phyloP scores from a whole-genome alignment of 768 basidiomycete genomes.

The Trametes coccinea region DNA sequence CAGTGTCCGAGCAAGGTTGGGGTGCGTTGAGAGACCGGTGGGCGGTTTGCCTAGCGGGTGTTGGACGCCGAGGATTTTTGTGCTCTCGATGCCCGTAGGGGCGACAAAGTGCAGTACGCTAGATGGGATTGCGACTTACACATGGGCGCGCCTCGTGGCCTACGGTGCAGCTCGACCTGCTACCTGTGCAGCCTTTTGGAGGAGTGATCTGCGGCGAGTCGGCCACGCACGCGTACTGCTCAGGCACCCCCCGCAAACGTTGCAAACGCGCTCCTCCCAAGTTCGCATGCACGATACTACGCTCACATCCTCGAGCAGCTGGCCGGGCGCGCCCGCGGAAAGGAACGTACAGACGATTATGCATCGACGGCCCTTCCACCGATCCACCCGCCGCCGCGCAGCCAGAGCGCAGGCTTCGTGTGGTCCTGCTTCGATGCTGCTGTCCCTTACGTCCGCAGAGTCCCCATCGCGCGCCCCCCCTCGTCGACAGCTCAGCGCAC shows the following conservation, averaged over 20 bases:
- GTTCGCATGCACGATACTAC: not conserved
- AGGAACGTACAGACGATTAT: too few relatives aligned
- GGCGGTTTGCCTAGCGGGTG: not conserved
- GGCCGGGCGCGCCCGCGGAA: too few relatives aligned
- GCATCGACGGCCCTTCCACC: not conserved
- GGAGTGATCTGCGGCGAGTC: too few relatives aligned
- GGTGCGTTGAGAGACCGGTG: not conserved
- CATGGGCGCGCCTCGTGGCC: not conserved
- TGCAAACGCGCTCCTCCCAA: not conserved
- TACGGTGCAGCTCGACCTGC: too few relatives aligned
- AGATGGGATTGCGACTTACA: not conserved
- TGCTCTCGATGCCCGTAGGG: too few relatives aligned
- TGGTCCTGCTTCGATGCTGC: conserved; percentile 34
- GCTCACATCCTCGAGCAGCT: too few relatives aligned
- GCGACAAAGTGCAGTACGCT: too few relatives aligned
- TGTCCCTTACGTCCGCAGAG: conserved; percentile 31
- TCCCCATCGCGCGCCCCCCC: conserved; percentile 25
- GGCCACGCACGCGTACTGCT: not conserved
- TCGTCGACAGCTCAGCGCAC: conserved; percentile 25
- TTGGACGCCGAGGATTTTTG: too few relatives aligned
- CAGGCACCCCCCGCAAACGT: too few relatives aligned
- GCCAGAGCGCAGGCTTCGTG: conserved; percentile 1
- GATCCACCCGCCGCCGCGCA: not conserved
- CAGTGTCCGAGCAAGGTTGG: not conserved
- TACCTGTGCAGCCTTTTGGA: too few relatives aligned